Conservation (phyloP, 768 basidiomycete species). For the Pholiota conissans region DNA sequence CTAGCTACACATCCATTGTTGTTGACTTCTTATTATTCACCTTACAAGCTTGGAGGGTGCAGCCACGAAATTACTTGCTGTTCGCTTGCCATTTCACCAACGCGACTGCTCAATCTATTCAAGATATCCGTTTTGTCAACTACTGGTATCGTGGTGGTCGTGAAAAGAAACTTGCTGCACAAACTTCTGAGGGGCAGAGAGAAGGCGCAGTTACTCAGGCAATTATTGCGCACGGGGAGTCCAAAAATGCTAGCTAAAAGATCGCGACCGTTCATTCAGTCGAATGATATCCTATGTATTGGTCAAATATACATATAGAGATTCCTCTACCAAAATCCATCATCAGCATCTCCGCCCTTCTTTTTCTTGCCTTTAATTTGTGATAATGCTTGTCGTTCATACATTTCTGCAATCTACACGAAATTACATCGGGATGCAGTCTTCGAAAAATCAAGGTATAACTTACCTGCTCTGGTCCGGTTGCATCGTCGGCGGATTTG, state of each 20-base stretch:
- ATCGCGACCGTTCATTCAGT: constrained; percentile 4
- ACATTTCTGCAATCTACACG: constrained; percentile 88
- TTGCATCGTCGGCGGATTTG: constrained; percentile 90
- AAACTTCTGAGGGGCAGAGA: constrained; percentile 20
- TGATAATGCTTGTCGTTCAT: constrained; percentile 82
- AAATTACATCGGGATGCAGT: not conserved
- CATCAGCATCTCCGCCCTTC: constrained; percentile 68
- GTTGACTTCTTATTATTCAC: constrained; percentile 7
- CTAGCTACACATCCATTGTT: too few relatives aligned
- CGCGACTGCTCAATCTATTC: constrained; percentile 78
- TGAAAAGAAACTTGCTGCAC: constrained; percentile 58
- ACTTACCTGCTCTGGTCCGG: constrained; percentile 86
- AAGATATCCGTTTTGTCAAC: constrained; percentile 83
- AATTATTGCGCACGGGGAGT: constrained; percentile 44
- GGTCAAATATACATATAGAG: constrained; percentile 25
- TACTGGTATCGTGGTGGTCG: constrained; percentile 92
- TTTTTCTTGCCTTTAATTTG: constrained; percentile 72
- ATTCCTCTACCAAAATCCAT: constrained; percentile 72
- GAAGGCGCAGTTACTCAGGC: constrained; percentile 51
- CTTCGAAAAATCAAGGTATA: not conserved
- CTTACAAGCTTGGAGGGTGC: constrained; percentile 83
- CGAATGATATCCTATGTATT: constrained; percentile 13
- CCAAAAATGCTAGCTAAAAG: constrained; percentile 32
- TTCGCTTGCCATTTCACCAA: constrained; percentile 96
- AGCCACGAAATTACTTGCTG: constrained; percentile 93